Conservation (phyloP, 306 rosid genomes). For the Fragaria nilgerrensis region DNA sequence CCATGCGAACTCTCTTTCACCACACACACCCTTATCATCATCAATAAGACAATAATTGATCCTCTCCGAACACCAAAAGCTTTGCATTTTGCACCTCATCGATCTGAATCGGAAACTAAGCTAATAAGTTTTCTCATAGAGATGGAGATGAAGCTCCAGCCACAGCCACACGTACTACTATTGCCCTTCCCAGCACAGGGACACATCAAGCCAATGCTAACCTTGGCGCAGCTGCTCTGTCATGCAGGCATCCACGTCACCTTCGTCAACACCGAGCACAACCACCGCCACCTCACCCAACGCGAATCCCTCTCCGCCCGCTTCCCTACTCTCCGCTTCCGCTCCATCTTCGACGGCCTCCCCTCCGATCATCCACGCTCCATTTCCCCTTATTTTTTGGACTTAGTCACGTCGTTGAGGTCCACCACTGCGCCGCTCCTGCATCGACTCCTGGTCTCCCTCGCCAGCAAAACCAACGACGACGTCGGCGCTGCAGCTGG, state of each 20-base stretch:
- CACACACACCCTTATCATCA: too few species aligned
- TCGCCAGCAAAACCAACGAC: neutral
- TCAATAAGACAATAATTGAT: too few species aligned
- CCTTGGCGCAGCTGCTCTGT: conserved; percentile 28
- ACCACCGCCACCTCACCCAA: conserved; percentile 20
- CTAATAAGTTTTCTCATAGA: neutral
- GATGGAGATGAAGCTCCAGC: neutral
- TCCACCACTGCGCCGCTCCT: neutral
- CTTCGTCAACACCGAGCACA: conserved; percentile 30
- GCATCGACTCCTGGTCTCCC: neutral
- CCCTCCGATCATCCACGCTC: conserved; percentile 18
- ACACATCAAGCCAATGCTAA: conserved; percentile 31
- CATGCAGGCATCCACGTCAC: conserved; percentile 30
- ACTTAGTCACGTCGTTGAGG: neutral
- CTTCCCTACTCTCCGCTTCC: conserved; percentile 16
- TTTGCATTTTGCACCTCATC: neutral
- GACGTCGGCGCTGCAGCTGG: neutral
- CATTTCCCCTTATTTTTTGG: neutral
- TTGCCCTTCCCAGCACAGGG: conserved; percentile 26
- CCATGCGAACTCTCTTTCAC: too few species aligned
- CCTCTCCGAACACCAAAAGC: neutral
- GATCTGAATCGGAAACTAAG: neutral
- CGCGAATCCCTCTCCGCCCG: neutral
- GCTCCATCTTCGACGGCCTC: conserved; percentile 25
- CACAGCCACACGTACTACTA: conserved; percentile 23